A percentile compares a stretch with the other conserved stretches of the same genome.
Evolutionary conservation across 2,329 filamentous ascomycete genomes (phyloP).

Genomic region (Huntiella bhutanensis): DNA sequence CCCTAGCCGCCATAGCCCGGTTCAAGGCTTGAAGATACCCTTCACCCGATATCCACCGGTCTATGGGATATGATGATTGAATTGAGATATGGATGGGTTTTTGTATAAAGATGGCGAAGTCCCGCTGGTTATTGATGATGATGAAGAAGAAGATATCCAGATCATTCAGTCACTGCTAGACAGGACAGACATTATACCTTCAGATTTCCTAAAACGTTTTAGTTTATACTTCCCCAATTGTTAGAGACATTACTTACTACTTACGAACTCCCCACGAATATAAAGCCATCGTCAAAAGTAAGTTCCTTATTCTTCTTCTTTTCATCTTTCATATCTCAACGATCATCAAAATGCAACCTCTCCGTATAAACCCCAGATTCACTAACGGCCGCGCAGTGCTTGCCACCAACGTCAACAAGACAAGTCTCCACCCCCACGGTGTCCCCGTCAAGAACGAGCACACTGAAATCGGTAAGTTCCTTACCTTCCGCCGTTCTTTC

Average conservation of each 20-base stretch:
- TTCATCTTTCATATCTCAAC: neutral
- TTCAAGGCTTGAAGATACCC: too few relatives aligned
- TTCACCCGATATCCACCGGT: slow-evolving; percentile 7
- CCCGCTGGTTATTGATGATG: slow-evolving; percentile 1
- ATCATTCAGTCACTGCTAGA: neutral
- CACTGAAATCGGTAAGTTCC: slow-evolving; percentile 58
- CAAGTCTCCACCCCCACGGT: slow-evolving; percentile 74
- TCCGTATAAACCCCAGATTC: slow-evolving; percentile 3
- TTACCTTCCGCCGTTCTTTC: neutral
- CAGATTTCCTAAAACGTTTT: neutral
- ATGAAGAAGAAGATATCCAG: slow-evolving; percentile 1
- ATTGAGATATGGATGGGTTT: neutral
- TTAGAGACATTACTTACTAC: neutral
- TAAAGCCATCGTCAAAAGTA: slow-evolving; percentile 1
- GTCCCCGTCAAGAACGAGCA: slow-evolving; percentile 58
- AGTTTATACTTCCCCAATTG: neutral
- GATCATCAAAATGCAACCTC: neutral
- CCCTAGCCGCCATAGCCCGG: too few relatives aligned
- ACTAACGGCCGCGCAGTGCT: slow-evolving; percentile 20
- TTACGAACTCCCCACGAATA: neutral
- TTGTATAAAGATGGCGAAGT: slow-evolving; percentile 9
- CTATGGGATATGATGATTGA: neutral
- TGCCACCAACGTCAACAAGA: slow-evolving; percentile 64
- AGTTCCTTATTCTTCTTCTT: neutral
- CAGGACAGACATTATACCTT: neutral